Evolutionary conservation across 768 basidiomycete genomes (phyloP).

Genomic region (Rhizopogon vinicolor): DNA sequence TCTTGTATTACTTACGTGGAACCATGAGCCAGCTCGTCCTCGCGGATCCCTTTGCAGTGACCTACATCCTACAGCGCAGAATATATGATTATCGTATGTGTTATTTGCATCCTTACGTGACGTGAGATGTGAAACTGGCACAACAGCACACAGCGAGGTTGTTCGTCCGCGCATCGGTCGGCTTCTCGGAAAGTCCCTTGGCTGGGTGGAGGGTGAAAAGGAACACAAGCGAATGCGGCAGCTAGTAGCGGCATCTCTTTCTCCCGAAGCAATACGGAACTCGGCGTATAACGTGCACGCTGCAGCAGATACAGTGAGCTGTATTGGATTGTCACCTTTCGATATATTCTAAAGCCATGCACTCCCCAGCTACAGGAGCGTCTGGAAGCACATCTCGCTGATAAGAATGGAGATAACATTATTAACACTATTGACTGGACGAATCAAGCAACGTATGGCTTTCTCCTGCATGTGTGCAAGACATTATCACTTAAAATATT

Average conservation of each 20-base stretch:
- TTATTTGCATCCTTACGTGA: background rate
- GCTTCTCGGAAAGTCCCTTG: conserved; percentile 29
- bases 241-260: conserved; percentile 30
- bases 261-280: conserved; percentile 28
- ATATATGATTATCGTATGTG: conserved; percentile 26
- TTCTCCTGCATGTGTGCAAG: background rate
- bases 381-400: conserved; percentile 14
- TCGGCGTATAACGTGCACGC: conserved; percentile 31
- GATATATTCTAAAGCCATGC: background rate
- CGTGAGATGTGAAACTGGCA: background rate
- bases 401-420: conserved; percentile 6
- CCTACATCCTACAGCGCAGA: background rate
- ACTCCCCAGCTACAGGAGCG: conserved; percentile 10
- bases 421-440: conserved; percentile 19
- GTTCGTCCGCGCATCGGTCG: conserved; percentile 29
- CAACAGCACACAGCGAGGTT: conserved; percentile 24
- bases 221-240: conserved; percentile 26
- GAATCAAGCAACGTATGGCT: conserved; percentile 15
- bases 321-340: background rate
- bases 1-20: too few species aligned
- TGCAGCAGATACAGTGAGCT: conserved; percentile 24
- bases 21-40: too few species aligned
- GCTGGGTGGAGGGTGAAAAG: conserved; percentile 33
- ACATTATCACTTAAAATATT: conserved; percentile 7
- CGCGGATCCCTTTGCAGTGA: background rate